phyloP scores from a whole-genome alignment of 371 early-diverging fungal genomes.

The Mucor racemosus region DNA sequence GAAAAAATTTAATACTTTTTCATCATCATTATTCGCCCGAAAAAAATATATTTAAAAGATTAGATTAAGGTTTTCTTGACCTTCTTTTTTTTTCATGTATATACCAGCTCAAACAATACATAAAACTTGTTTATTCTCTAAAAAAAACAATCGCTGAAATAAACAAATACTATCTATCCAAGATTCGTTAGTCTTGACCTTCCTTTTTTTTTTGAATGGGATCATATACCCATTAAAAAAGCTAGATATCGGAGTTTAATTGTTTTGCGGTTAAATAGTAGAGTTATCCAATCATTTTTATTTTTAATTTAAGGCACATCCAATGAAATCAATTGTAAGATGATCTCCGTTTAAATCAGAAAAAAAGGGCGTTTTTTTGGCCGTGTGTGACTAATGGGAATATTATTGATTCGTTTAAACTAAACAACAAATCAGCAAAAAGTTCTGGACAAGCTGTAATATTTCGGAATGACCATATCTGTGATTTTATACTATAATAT shows the following conservation, averaged over 20 bases:
- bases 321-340: neutral
- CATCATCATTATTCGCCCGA: neutral
- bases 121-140: neutral
- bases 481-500: neutral
- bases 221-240: neutral
- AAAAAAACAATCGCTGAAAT: neutral
- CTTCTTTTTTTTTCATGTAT: neutral
- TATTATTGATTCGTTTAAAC: neutral
- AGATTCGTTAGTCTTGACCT: neutral
- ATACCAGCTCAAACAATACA: neutral
- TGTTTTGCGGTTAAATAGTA: neutral
- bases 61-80: neutral
- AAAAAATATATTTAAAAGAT: neutral
- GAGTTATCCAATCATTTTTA: neutral
- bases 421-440: neutral
- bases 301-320: neutral
- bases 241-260: neutral
- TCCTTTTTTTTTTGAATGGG: neutral
- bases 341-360: neutral
- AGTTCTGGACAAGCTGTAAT: neutral
- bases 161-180: neutral
- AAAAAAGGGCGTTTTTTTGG: neutral
- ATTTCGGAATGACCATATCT: neutral
- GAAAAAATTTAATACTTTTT: slow-evolving; percentile 5
- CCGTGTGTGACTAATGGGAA: neutral